These are phyloP conservation scores for Globisporangium orthogonon DNA, from an alignment of 352 stramenopile genomes.

Conservation along the genomic window DNA sequence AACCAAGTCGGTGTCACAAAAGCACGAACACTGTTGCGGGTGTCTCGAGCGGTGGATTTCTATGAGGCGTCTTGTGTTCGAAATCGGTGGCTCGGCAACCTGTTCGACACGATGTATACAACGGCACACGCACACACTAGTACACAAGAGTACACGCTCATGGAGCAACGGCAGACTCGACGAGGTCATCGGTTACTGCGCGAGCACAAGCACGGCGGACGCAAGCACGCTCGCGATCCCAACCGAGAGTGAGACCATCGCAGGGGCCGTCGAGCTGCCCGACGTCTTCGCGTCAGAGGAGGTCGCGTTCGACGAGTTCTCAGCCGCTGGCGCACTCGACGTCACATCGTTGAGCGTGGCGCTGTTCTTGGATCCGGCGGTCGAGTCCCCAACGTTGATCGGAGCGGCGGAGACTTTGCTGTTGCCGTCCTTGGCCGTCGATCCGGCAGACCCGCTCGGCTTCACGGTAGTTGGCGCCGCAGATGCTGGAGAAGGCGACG, in stretches of 20 bases:
- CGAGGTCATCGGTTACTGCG: not conserved
- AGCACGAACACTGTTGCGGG: too few species aligned
- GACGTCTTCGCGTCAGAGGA: not conserved
- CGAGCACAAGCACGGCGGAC: not conserved
- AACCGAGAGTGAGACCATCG: not conserved
- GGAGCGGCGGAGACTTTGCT: not conserved
- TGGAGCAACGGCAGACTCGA: not conserved
- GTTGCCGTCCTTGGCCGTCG: constrained; percentile 3
- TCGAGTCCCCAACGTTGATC: not conserved
- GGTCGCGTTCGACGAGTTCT: not conserved
- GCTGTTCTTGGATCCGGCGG: not conserved
- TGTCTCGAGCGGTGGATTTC: too few species aligned
- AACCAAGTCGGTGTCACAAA: too few species aligned
- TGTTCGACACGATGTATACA: too few species aligned
- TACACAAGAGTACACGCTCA: not conserved
- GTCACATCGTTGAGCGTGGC: not conserved
- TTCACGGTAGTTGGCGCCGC: not conserved
- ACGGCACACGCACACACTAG: too few species aligned
- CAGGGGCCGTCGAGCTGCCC: not conserved
- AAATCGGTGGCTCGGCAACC: too few species aligned
- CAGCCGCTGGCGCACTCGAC: not conserved
- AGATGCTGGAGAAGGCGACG: not conserved
- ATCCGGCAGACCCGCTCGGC: not conserved
- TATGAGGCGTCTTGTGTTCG: too few species aligned
- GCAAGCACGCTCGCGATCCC: constrained; percentile 1